These are phyloP conservation scores for Psilocybe azurescens DNA, from an alignment of 768 basidiomycete species.

Conservation along the genomic window DNA sequence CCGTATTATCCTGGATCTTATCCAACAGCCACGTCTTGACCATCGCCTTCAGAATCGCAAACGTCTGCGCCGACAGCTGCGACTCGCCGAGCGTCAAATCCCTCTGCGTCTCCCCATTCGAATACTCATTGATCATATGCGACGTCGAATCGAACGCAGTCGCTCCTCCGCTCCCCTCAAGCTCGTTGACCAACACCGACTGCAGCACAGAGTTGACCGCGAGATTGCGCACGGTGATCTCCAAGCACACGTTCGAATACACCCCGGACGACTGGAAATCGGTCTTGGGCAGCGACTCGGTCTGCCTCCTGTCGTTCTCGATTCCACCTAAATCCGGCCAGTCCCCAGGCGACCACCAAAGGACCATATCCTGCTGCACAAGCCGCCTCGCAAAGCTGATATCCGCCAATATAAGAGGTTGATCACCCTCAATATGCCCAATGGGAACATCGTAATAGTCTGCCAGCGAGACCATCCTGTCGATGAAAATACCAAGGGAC, in stretches of 20 bases:
- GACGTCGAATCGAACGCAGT: conserved; percentile 95
- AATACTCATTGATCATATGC: conserved; percentile 89
- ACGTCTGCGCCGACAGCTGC: conserved; percentile 85
- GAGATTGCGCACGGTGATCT: conserved; percentile 87
- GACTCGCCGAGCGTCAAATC: conserved; percentile 89
- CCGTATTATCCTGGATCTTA: conserved; percentile 71
- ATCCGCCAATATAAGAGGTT: conserved; percentile 86
- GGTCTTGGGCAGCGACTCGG: conserved; percentile 81
- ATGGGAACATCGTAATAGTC: conserved; percentile 93
- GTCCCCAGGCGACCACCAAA: conserved; percentile 96
- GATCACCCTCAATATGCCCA: conserved; percentile 91
- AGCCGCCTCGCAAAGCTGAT: conserved; percentile 90
- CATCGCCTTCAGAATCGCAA: conserved; percentile 84
- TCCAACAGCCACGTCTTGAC: conserved; percentile 92
- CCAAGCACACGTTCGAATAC: conserved; percentile 92
- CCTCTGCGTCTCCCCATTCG: conserved; percentile 68
- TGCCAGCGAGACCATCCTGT: conserved; percentile 78
- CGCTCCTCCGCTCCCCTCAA: conserved; percentile 93
- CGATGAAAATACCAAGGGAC: conserved; percentile 77
- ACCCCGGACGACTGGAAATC: conserved; percentile 87
- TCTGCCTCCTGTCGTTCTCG: conserved; percentile 81
- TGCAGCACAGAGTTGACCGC: conserved; percentile 95
- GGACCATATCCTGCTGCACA: conserved; percentile 83
- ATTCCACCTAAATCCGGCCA: conserved; percentile 93
- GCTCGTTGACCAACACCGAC: conserved; percentile 93